Base-by-base conservation (phyloP, 352 stramenopile species). In the Phytophthora palmivora region DNA sequence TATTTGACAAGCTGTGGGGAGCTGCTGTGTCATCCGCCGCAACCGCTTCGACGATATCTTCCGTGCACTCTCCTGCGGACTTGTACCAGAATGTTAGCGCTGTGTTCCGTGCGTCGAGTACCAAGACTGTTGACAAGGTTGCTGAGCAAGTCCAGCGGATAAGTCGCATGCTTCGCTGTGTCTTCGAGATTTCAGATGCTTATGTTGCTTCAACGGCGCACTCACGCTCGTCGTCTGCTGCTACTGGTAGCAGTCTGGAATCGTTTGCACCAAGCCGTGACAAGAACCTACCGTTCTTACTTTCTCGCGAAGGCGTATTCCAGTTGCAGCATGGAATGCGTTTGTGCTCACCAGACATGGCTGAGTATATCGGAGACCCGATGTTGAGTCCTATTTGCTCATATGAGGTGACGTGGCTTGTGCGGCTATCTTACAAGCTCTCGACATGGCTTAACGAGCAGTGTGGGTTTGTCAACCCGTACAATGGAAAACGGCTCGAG, bases 101-200 rank as follows among this genome's bases (percentile, higher is more conserved):
- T 32, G 64, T 79, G n/a, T 70, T 86, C 56, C 70, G 62, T 18
- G 47, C 71, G 15, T 58, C 68, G 0, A 46, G 49, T 24, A 39
- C 56, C 14, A 76, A 70, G 36, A 62, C 38, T 16, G 66, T 66
- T 61, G 62, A 78, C 43, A 72, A 66, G 41, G 52, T 75, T 8
- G 30, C 62, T 3, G 82, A 90, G 63, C 74, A 84, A 14, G 78
- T 91, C 12, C 77, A 91, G 52, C 80, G 84, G 10, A 58, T 92
- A n/a, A 89, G 85, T 43, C 78, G 82, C 19, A 80, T 81, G 41
- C 46, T 96, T 16, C 84, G 87, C 15, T 71, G 75, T 22, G 79
- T 94, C 24, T 94, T 96, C 46, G 84, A 93, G 51, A 96, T 96
- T 39, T 93, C 87, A 47, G 84, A 94, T 55, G 82, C 85, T 12